Evolutionary conservation across 1,284 basidiomycete species (phyloP).

Genomic region (Sutorius eximius): DNA sequence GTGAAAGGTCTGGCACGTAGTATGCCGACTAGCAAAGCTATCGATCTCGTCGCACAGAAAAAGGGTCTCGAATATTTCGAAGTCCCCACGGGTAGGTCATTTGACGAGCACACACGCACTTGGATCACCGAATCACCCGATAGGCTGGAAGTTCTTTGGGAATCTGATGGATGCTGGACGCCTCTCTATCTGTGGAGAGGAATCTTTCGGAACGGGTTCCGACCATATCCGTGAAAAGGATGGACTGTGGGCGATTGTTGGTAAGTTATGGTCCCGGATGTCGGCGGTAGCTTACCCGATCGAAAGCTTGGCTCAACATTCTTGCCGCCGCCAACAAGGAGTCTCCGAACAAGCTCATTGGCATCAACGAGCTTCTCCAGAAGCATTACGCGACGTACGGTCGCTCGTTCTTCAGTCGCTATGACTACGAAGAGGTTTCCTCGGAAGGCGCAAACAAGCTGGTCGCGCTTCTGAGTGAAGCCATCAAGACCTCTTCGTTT

Average conservation of each 20-base stretch:
- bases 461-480: slow-evolving; percentile 75
- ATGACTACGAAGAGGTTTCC: slow-evolving; percentile 98
- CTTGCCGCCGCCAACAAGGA: slow-evolving; percentile 90
- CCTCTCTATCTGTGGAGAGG: slow-evolving; percentile 97
- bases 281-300: slow-evolving; percentile 13
- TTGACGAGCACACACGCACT: background rate
- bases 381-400: slow-evolving; percentile 93
- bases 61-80: slow-evolving; percentile 95
- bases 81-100: slow-evolving; percentile 81
- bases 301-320: slow-evolving; percentile 93
- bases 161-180: slow-evolving; percentile 99
- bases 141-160: slow-evolving; percentile 99
- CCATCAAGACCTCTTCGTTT: slow-evolving; percentile 69
- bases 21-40: slow-evolving; percentile 97
- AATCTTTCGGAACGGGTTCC: slow-evolving; percentile 98
- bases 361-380: slow-evolving; percentile 87
- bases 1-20: slow-evolving; percentile 94
- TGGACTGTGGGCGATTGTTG: slow-evolving; percentile 95
- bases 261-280: slow-evolving; percentile 42
- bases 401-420: slow-evolving; percentile 97
- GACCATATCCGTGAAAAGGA: slow-evolving; percentile 99
- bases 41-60: slow-evolving; percentile 94
- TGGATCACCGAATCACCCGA: background rate
- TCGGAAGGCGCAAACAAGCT: slow-evolving; percentile 87
- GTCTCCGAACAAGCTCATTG: slow-evolving; percentile 70